Conservation (phyloP, 2,329 filamentous ascomycete genomes). For the Ceratocystis papillata region DNA sequence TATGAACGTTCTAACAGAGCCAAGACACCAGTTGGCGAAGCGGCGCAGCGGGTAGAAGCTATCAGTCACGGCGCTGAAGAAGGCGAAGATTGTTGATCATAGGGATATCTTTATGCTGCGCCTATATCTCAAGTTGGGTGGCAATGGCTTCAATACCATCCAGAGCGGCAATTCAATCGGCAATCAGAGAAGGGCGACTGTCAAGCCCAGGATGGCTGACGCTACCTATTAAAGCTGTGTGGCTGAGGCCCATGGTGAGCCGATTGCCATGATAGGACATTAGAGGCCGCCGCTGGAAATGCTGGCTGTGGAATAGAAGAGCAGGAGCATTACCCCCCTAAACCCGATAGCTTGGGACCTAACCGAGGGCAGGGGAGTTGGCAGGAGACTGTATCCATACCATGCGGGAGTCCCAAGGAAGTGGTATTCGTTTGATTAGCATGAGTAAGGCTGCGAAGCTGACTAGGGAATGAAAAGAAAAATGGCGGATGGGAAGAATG, state of each 20-base stretch:
- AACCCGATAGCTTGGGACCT: no score
- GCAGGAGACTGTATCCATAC: no score
- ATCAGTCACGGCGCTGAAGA: slow-evolving; percentile 48
- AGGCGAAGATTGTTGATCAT: slow-evolving; percentile 55
- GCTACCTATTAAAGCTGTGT: no score
- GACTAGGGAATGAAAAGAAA: no score
- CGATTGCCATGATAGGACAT: slow-evolving; percentile 31
- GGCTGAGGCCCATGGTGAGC: no score
- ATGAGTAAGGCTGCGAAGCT: no score
- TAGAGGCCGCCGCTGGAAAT: slow-evolving; percentile 47
- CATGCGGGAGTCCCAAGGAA: no score
- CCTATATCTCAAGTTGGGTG: slow-evolving; percentile 45
- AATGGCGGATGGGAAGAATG: no score
- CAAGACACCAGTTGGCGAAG: slow-evolving; percentile 40
- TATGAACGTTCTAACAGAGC: not conserved
- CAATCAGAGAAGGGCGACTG: no score
- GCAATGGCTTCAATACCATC: slow-evolving; percentile 47
- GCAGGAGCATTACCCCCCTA: not conserved
- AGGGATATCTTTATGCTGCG: slow-evolving; percentile 49
- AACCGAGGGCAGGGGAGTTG: no score
- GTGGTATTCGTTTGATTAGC: no score
- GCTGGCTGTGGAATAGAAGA: slow-evolving; percentile 35
- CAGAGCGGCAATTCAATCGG: slow-evolving; percentile 28
- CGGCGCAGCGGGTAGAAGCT: slow-evolving; percentile 47
- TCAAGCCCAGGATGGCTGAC: no score